Conservation (phyloP, 371 early-diverging fungal species). For the Fennellomyces sp. region DNA sequence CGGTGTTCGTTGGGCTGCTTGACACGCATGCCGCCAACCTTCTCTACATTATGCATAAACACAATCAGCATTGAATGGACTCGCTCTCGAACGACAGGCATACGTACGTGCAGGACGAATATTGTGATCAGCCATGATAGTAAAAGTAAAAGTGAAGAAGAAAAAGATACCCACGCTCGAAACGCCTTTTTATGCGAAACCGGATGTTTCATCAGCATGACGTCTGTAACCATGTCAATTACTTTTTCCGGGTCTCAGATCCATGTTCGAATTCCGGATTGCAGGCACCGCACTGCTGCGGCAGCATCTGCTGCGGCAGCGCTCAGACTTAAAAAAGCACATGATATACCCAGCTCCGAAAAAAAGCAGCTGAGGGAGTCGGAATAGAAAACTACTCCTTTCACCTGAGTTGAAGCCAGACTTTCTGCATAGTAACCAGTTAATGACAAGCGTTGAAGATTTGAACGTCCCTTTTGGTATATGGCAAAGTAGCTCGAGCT, state of each 20-base stretch:
- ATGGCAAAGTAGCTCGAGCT: neutral
- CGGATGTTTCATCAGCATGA: neutral
- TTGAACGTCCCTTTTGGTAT: conserved; percentile 23
- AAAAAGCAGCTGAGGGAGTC: neutral
- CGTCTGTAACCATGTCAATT: neutral
- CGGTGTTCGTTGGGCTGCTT: conserved; percentile 2
- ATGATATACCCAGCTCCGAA: no score
- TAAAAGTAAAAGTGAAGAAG: neutral
- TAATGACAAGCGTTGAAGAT: conserved; percentile 16
- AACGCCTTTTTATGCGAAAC: neutral
- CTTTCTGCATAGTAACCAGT: neutral
- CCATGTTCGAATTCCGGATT: no score
- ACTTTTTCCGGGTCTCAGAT: neutral
- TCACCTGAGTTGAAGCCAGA: neutral
- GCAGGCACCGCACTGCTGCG: no score
- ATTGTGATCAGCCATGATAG: neutral
- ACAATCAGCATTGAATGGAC: neutral
- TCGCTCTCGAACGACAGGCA: neutral
- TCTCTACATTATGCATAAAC: neutral
- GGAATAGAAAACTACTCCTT: neutral
- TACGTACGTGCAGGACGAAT: neutral
- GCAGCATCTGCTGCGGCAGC: no score
- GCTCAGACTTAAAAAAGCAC: no score
- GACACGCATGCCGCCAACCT: conserved; percentile 17
- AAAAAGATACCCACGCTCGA: neutral